A percentile compares a stretch with the other conserved stretches of the same genome.
These are phyloP conservation scores for Pichia sp. DNA, from an alignment of 1,139 yeast species.

Conservation along the genomic window DNA sequence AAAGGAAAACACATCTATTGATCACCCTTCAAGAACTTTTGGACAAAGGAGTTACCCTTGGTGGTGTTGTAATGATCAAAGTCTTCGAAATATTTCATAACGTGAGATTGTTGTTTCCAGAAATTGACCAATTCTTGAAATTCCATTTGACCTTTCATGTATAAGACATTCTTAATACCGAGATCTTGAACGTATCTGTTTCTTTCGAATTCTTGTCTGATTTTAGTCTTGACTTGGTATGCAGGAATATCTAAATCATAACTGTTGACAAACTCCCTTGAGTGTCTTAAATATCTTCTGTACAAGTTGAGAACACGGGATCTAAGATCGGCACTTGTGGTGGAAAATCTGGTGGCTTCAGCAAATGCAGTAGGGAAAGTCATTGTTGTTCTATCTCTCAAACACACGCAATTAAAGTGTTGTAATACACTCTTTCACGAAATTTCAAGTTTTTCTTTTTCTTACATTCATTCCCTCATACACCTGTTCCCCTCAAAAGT, in stretches of 20 bases:
- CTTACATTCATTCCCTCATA: too few species aligned
- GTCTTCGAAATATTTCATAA: conserved; percentile 71
- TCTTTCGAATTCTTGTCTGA: conserved; percentile 87
- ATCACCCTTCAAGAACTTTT: conserved; percentile 63
- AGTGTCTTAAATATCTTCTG: conserved; percentile 63
- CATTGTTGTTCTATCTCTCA: conserved; percentile 12
- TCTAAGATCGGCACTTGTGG: conserved; percentile 54
- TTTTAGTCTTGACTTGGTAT: conserved; percentile 71
- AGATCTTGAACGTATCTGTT: conserved; percentile 65
- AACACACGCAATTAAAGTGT: not conserved
- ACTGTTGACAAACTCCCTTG: conserved; percentile 41
- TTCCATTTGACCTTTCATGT: conserved; percentile 85
- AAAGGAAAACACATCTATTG: conserved; percentile 4
- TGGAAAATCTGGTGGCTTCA: conserved; percentile 66
- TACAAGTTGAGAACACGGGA: conserved; percentile 61
- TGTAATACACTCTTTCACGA: too few species aligned
- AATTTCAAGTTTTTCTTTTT: too few species aligned
- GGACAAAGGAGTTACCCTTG: conserved; percentile 50
- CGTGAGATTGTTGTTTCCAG: conserved; percentile 89
- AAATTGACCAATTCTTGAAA: conserved; percentile 82
- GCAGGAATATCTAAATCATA: conserved; percentile 81
- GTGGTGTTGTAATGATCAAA: conserved; percentile 44
- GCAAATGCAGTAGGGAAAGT: conserved; percentile 62
- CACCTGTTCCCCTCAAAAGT: too few species aligned
- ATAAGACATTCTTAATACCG: conserved; percentile 57